Evolutionary conservation across 805 yeast genomes (phyloP), one percentile per base, ranked within the genome.

Genomic region (Lachancea fermentati): DNA sequence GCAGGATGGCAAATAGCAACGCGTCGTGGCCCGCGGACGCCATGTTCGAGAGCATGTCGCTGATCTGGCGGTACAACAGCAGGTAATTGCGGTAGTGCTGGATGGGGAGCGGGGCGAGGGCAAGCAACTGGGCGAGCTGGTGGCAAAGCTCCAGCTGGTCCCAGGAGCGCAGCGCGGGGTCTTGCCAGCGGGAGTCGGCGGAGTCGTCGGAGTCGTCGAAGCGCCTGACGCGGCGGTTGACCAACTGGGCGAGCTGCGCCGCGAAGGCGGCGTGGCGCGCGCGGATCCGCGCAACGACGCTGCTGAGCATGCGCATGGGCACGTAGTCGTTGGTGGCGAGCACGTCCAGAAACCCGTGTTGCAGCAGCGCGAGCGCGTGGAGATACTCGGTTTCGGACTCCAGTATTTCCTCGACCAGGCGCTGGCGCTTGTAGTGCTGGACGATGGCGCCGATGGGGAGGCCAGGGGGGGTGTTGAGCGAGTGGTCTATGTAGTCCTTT

Each of bases 381-480:
- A 40, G 36, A 16, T 40, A 40, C 26, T 40, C 43, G 12, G 16
- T 9, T 22, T 40, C 43, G 2, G 43, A 40, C 28, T 40, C 39
- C 14, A 34, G 15, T 13, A 40, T 40, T 26, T 40, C 43, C 14
- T 40, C 39, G 5, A 40, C 31, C 14, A 40, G 28, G 7, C 43
- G 43, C 36, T 40, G 43, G 16, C 43, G 34, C 36, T 40, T 40
- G 32, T 40, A 40, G 24, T 40, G 43, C 19, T 30, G 35, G n/a
- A 37, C 36, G 13, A 36, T 36, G 13, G 31, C 39, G 16, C 39
- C 35, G 17, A 35, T 19, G 13, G 39, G 36, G 19, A 35, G 19
- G 7, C 39, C 39, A 3, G 43, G 43, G 19, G 43, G 43, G 8
- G 39, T 34, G 22, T 35, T 40, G 4, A 40, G 26, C 6, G 43